Evolutionary conservation across 2,329 filamentous ascomycete genomes (phyloP).

Genomic region (Juglanconis juglandina): DNA sequence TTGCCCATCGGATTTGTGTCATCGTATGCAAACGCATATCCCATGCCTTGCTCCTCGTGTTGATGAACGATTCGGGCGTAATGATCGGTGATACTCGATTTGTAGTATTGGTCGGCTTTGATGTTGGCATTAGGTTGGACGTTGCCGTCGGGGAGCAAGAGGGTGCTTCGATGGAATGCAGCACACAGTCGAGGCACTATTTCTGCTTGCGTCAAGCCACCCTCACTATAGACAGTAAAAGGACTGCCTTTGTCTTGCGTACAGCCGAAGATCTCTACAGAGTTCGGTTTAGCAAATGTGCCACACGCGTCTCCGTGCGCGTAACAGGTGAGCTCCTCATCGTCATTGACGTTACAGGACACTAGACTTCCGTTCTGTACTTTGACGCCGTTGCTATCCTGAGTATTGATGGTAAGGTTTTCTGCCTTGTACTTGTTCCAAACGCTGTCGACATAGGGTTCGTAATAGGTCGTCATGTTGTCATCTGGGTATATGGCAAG

Average conservation of each 20-base stretch:
- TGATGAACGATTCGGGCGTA: constrained; percentile 6
- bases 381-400: neutral
- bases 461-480: constrained; percentile 1
- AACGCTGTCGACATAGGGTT: neutral
- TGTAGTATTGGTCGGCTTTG: constrained; percentile 4
- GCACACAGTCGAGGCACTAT: constrained; percentile 12
- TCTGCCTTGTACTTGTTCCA: neutral
- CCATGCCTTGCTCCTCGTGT: neutral
- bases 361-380: neutral
- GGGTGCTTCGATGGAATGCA: constrained; percentile 1
- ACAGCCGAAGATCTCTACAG: constrained; percentile 10
- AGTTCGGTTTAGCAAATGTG: constrained; percentile 3
- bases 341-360: neutral
- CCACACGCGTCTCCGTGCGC: neutral
- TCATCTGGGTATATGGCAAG: constrained; percentile 2
- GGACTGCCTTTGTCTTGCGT: neutral
- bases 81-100: neutral
- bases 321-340: neutral
- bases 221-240: neutral
- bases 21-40: constrained; percentile 11
- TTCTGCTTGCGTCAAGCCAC: neutral
- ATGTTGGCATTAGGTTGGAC: constrained; percentile 2
- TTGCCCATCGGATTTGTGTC: neutral
- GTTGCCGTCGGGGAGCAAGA: neutral
- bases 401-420: constrained; percentile 3